These are phyloP conservation scores for Silene latifolia DNA, from an alignment of 148 eudicot genomes.

Conservation along the genomic window DNA sequence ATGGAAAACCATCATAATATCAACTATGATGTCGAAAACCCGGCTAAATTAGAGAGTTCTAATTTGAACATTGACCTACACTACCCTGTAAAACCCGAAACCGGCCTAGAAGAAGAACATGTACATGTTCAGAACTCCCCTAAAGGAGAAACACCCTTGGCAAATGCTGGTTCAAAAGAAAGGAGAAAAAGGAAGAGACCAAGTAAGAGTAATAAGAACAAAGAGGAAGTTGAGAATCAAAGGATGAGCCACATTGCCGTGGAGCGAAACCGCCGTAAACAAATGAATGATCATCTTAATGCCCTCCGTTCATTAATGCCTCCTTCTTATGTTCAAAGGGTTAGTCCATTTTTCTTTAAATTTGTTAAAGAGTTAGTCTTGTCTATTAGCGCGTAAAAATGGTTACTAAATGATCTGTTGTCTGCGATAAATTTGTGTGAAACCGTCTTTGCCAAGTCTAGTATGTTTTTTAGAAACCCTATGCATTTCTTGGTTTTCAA, in stretches of 20 bases:
- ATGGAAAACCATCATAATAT: too few species aligned
- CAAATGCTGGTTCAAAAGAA: not conserved
- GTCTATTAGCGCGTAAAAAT: too few species aligned
- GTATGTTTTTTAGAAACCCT: not conserved
- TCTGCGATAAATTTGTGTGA: too few species aligned
- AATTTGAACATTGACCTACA: not conserved
- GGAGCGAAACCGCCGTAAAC: conserved; percentile 51
- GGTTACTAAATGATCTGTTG: too few species aligned
- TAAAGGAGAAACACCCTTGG: too few species aligned
- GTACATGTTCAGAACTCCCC: too few species aligned
- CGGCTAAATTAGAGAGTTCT: conserved; percentile 12
- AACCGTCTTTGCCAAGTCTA: too few species aligned
- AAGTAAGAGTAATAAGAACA: conserved; percentile 31
- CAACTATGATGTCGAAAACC: not conserved
- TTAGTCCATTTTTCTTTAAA: not conserved
- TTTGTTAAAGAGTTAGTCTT: too few species aligned
- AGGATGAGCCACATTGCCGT: conserved; percentile 66
- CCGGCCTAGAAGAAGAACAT: not conserved
- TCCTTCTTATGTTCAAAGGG: conserved; percentile 55
- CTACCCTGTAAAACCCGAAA: conserved; percentile 28
- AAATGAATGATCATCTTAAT: conserved; percentile 55
- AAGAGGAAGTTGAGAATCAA: conserved; percentile 49
- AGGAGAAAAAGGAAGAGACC: conserved; percentile 28
- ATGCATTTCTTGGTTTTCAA: not conserved
- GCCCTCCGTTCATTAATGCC: conserved; percentile 55